Conservation (phyloP, 768 basidiomycete species). For the Xerocomus spinulosus region DNA sequence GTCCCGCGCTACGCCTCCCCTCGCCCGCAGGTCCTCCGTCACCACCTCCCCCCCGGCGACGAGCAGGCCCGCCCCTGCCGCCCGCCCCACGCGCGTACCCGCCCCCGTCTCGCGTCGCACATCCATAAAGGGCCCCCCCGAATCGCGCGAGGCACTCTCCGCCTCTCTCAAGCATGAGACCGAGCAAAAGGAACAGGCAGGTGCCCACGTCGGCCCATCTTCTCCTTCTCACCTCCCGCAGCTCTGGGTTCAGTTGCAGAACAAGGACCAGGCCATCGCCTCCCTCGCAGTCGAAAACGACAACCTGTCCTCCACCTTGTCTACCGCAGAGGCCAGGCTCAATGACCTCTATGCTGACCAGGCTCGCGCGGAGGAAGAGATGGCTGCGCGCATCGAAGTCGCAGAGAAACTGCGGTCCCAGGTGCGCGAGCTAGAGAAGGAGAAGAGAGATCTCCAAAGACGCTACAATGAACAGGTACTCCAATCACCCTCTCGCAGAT, state of each 20-base stretch:
- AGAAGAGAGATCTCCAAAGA: conserved; percentile 76
- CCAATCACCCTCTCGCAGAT: conserved; percentile 10
- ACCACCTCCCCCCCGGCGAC: conserved; percentile 41
- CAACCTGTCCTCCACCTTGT: conserved; percentile 58
- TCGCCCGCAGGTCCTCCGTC: conserved; percentile 43
- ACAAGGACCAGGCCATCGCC: conserved; percentile 68
- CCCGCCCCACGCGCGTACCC: conserved; percentile 55
- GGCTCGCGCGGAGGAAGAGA: conserved; percentile 72
- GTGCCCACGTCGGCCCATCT: conserved; percentile 15
- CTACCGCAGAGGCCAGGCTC: conserved; percentile 65
- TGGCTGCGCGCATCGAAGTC: conserved; percentile 78
- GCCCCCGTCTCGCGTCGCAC: conserved; percentile 51
- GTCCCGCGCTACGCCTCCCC: conserved; percentile 40
- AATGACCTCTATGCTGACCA: conserved; percentile 81
- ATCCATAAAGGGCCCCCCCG: conserved; percentile 45
- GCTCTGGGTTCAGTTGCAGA: conserved; percentile 74
- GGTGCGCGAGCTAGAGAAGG: conserved; percentile 82
- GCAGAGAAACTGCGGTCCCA: conserved; percentile 77
- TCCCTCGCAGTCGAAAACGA: conserved; percentile 61
- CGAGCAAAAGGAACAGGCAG: conserved; percentile 76
- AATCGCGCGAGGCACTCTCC: conserved; percentile 52
- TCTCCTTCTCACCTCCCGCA: conserved; percentile 27
- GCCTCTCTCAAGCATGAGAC: conserved; percentile 71
- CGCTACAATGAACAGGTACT: conserved; percentile 85
- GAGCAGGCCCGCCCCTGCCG: conserved; percentile 42